Evolutionary conservation across 768 basidiomycete species (phyloP), one percentile per base, ranked within the genome.

Genomic region (Dacryopinax primogenitus): DNA sequence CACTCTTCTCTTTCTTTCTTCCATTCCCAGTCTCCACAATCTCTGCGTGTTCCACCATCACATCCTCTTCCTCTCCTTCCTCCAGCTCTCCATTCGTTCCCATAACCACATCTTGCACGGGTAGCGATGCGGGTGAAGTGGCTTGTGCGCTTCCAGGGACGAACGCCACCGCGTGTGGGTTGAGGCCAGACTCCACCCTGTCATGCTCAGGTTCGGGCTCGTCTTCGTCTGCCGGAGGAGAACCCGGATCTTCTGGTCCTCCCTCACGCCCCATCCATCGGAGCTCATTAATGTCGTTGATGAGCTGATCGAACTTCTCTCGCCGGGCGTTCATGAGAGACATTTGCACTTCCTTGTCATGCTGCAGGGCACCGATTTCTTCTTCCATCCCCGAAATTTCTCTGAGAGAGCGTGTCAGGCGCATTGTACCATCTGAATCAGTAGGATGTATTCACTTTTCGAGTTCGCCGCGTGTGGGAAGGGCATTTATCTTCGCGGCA

Each of bases 401-500:
- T 70, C 90, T 92, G 36, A 62, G 15, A 33, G 32, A 63, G 26
- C 15, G 63, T 21, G 66, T 66, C 34, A 67, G 39, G 39, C 26
- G 58, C 32, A 15, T 39, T 18, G 39, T 28, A 18, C 3, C 35
- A 51, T 35, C 26, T 23, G 23, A 34, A 36, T 3, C n/a, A 30
- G 33, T 3, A 21, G 34, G 28, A 34, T 47, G 39, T 62, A 23
- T 86, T 70, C 70, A 92, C 90, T 79, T 81, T 71, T 87, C 84
- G 16, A 91, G 78, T 70, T 92, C 91, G 9, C 86, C 84, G 63
- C 90, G 79, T 67, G 79, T 85, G 2, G 90, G 88, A 1, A 92
- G 75, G 18, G 83, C 82, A 70, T 90, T 89, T 61, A 91, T 84
- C 73, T 86, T 90, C 75, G 92, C 91, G 1, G 91, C 83, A 37